These are phyloP conservation scores for Mucuna pruriens DNA, from an alignment of 306 rosid species.

Conservation along the genomic window DNA sequence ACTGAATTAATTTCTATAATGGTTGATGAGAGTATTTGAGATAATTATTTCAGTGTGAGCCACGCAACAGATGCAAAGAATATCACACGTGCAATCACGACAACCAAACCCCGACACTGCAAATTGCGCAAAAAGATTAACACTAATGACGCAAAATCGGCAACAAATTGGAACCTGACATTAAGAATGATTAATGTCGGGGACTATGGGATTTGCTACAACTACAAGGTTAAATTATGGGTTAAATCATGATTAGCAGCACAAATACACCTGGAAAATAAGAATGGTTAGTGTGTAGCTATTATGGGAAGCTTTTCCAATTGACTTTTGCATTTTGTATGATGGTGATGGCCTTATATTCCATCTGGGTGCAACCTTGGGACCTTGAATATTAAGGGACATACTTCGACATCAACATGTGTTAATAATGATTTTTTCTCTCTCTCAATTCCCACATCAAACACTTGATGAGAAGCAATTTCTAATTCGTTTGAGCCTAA, in stretches of 20 bases:
- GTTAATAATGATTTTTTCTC: slow-evolving; percentile 35
- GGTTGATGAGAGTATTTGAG: neutral
- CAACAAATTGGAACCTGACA: slow-evolving; percentile 18
- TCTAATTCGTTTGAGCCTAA: neutral
- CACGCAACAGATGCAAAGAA: neutral
- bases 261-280: slow-evolving; percentile 27
- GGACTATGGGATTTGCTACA: slow-evolving; percentile 2
- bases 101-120: slow-evolving; percentile 22
- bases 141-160: neutral
- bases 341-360: slow-evolving; percentile 3
- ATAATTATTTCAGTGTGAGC: neutral
- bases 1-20: neutral
- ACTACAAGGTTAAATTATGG: neutral
- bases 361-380: slow-evolving; percentile 26
- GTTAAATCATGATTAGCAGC: slow-evolving; percentile 39
- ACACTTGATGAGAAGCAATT: slow-evolving; percentile 24
- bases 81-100: slow-evolving; percentile 36
- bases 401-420: slow-evolving; percentile 43
- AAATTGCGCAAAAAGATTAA: slow-evolving; percentile 17
- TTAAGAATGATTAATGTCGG: slow-evolving; percentile 21
- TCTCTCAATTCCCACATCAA: slow-evolving; percentile 8
- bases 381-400: slow-evolving; percentile 31
- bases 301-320: slow-evolving; percentile 22
- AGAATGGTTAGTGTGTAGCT: neutral
- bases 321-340: slow-evolving; percentile 15